Base-by-base conservation (phyloP, 176 grass and related monocot species). In the Bolboschoenus planiculmis region DNA sequence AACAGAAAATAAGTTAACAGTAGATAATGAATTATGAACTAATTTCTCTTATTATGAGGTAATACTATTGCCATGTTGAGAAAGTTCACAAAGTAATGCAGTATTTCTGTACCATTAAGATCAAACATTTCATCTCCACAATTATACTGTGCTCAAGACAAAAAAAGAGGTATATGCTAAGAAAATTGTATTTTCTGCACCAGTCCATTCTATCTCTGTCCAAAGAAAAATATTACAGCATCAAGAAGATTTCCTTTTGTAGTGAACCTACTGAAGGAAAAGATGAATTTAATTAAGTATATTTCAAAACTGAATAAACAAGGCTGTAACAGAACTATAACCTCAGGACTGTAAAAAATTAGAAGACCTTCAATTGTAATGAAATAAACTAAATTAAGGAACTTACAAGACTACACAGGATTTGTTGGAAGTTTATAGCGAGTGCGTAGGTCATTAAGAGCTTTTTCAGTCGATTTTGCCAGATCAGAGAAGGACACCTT, bases 401-500 rank as follows among this genome's bases (percentile, higher is more conserved):
- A 82, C 58, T 82, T 56, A 66, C 80, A 20, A n/a, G 26, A 51
- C 30, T 85, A 85, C 15, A 82, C 30, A 73, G 73, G 33, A 81
- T 61, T 55, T 51, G 67, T 54, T 76, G 64, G 78, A 62, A 89
- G 64, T 14, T 83, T 89, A 77, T 85, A 83, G 48, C 83, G 83
- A 30, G 27, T 56, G 21, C 87, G 83, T 16, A 89, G 42, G 29
- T 74, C 79, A 44, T 85, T 84, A 78, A 89, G 71, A 65, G 87
- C 44, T 59, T 83, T 85, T 63, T 89, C 87, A 47, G 81, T 70
- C 2, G 78, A 89, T 85, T 89, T 78, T 54, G 79, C 39, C 26
- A 89, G 87, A 31, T 89, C 87, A 34, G 87, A 57, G 58, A 89
- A 76, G 43, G 83, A 81, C 58, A 83, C 83, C 56, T 89, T 89